Evolutionary conservation across 1,139 yeast species (phyloP), one percentile per base, ranked within the genome.

Genomic region (Diutina mesorugosa): DNA sequence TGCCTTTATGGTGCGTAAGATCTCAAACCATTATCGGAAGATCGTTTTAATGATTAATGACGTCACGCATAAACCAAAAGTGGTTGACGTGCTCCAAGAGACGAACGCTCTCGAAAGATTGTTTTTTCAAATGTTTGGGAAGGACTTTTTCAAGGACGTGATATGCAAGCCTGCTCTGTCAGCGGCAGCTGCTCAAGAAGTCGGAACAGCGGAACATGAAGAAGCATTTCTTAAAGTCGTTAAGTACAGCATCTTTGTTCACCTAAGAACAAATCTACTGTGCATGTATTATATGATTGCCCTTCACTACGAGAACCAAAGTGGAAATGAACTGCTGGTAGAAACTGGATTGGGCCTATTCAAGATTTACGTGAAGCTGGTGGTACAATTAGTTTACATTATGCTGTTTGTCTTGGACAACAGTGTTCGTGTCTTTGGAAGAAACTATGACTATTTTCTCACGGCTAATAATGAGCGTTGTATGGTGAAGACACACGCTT

Each of bases 351-450:
- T 74, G 26, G 80, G 75, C 59, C 64, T 76, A 12, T 76, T 74
- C 63, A 76, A 76, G 59, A 74, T 76, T 30, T 75, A 72, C 61
- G 69, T 73, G 56, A 72, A 73, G 58, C 69, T 75, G 61, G 79
- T 75, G 55, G 72, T 75, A 16, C 80, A 76, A 60, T 66, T 76
- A 60, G 75, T 75, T 21, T 76, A 73, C 61, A 74, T 76, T 51
- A 75, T 76, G 74, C 71, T 78, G 6, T 74, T 72, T 62, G 78
- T 71, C 6, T 67, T 76, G 57, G 80, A 76, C 57, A 73, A 75
- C 60, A 71, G 77, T 16, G 78, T 72, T 8, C 74, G 72, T 59
- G 64, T 75, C 32, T 76, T 76, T 64, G 80, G 80, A 1, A 66
- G 67, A 56, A 71, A 72, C 58, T 76, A 67, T 58, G 80, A 76